phyloP scores from a whole-genome alignment of 202 grass and related monocot genomes.

The Carex sylvatica region DNA sequence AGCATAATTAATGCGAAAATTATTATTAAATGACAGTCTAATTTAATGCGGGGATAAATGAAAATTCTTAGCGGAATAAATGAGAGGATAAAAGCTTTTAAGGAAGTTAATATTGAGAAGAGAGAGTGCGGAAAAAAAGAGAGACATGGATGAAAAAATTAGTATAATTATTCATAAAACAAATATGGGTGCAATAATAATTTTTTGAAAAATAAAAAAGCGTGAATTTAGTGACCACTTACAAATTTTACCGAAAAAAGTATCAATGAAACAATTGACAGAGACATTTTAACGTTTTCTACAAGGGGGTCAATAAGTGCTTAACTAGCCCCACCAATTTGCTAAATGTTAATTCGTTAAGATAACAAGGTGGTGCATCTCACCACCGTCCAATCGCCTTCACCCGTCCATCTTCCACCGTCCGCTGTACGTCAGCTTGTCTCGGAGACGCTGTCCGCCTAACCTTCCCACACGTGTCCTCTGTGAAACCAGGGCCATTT shows the following conservation, averaged over 20 bases:
- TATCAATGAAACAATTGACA: neutral
- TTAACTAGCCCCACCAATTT: conserved; percentile 1
- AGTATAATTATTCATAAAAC: too few species aligned
- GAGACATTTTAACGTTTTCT: neutral
- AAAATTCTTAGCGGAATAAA: too few species aligned
- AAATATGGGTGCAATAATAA: neutral
- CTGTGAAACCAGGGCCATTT: neutral
- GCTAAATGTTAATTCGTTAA: neutral
- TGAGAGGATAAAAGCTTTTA: too few species aligned
- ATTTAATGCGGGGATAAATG: too few species aligned
- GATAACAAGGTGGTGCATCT: neutral
- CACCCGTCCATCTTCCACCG: conserved; percentile 40
- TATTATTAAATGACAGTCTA: too few species aligned
- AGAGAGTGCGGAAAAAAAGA: too few species aligned
- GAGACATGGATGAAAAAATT: too few species aligned
- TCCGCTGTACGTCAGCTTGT: conserved; percentile 33
- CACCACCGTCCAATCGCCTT: neutral
- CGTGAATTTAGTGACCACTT: neutral
- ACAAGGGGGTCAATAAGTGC: conserved; percentile 20
- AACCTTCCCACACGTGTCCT: neutral
- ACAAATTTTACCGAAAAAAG: neutral
- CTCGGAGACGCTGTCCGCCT: conserved; percentile 24
- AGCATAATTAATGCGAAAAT: too few species aligned
- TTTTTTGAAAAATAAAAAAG: neutral
- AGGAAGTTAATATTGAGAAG: too few species aligned